Conservation (phyloP, 306 rosid genomes). For the Vigna radiata region DNA sequence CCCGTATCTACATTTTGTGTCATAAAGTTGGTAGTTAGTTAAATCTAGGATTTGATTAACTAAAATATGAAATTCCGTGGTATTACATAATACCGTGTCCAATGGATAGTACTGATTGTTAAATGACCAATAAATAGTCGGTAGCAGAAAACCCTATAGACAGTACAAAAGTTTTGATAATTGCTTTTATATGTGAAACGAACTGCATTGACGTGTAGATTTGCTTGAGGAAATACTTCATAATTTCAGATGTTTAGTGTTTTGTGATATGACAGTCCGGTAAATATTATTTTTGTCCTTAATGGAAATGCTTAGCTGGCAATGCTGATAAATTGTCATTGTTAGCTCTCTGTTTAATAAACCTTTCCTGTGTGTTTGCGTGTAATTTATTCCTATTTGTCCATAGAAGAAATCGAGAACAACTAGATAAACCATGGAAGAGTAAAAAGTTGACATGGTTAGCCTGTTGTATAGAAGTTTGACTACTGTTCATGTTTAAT, state of each 20-base stretch:
- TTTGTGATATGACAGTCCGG: neutral
- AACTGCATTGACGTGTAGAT: conserved; percentile 5
- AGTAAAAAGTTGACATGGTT: neutral
- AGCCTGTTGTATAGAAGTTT: neutral
- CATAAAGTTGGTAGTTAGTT: neutral
- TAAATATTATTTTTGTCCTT: conserved; percentile 15
- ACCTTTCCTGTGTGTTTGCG: neutral
- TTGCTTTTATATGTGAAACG: too few species aligned
- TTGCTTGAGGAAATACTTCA: neutral
- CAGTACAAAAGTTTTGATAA: too few species aligned
- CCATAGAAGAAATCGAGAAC: neutral
- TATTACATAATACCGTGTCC: neutral
- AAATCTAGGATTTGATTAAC: conserved; percentile 11
- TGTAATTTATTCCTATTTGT: neutral
- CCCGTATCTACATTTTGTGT: conserved; percentile 3
- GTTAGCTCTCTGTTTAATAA: neutral
- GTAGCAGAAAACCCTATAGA: neutral
- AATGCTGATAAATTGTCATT: neutral
- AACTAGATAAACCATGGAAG: neutral
- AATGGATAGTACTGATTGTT: conserved; percentile 8
- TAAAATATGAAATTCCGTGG: neutral
- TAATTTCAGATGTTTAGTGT: neutral
- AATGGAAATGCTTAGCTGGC: neutral
- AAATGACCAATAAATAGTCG: neutral
- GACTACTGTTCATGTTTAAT: neutral